A percentile compares a stretch with the other conserved stretches of the same genome.
These are phyloP conservation scores for Phytophthora brassicae DNA, from an alignment of 352 stramenopile species.

Conservation along the genomic window DNA sequence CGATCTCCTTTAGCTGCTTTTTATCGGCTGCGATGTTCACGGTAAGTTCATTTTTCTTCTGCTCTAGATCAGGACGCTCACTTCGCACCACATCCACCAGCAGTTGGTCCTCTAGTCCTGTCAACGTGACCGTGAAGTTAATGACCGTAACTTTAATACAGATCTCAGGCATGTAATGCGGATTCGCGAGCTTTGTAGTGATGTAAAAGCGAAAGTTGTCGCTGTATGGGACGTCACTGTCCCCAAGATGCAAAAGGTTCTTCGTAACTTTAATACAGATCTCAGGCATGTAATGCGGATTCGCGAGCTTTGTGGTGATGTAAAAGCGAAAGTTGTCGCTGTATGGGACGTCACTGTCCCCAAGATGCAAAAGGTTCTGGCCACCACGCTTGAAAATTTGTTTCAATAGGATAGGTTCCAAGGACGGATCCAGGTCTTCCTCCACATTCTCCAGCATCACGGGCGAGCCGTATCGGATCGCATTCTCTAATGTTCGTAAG, in stretches of 20 bases:
- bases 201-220: constrained; percentile 94
- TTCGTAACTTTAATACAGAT: constrained; percentile 96
- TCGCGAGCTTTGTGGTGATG: constrained; percentile 94
- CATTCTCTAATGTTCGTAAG: constrained; percentile 90
- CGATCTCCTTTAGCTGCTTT: constrained; percentile 93
- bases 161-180: constrained; percentile 94
- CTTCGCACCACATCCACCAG: constrained; percentile 92
- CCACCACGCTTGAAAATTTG: constrained; percentile 93
- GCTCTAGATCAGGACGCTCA: constrained; percentile 91
- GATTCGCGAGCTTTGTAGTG: constrained; percentile 94
- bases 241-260: constrained; percentile 87
- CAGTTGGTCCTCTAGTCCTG: constrained; percentile 91
- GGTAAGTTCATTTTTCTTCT: constrained; percentile 92
- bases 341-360: constrained; percentile 92
- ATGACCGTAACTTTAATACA: constrained; percentile 95
- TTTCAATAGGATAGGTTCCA: constrained; percentile 93
- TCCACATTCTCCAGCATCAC: constrained; percentile 95
- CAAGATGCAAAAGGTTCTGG: constrained; percentile 68
- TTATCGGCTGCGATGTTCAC: constrained; percentile 93
- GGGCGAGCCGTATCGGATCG: constrained; percentile 89
- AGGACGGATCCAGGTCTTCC: constrained; percentile 90
- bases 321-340: constrained; percentile 92
- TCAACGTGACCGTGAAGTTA: constrained; percentile 94
- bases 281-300: constrained; percentile 95
- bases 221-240: constrained; percentile 92